Evolutionary conservation across 75 land plant species (phyloP), one percentile per base, ranked within the genome.

Genomic region (Ceratopteris richardii): DNA sequence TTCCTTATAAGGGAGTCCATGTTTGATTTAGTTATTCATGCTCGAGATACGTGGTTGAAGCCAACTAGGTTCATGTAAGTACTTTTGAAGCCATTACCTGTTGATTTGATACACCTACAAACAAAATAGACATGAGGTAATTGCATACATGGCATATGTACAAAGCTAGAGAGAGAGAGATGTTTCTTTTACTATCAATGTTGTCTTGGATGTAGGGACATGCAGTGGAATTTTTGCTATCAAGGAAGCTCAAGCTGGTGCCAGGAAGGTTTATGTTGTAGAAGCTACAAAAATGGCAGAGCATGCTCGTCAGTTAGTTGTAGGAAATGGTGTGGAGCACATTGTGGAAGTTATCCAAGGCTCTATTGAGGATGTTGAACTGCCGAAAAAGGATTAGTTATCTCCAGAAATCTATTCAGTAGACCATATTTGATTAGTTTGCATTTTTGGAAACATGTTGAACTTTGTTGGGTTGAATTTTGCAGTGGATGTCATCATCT

Each of bases 261-360:
- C 98, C 16, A 77, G 78, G 56, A 93, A 85, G 62, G 98, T 94
- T 0, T 94, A 90, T 64, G 98, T 96, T 21, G 97, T 94, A 25
- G 98, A 94, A 75, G 98, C 98, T 25, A 94, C 98, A n/a, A 84
- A 83, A 75, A 90, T n/a, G n/a, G n/a, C n/a, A n/a, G n/a, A n/a
- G n/a, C n/a, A n/a, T n/a, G n/a, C n/a, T n/a, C n/a, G n/a, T n/a
- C n/a, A n/a, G n/a, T n/a, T n/a, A n/a, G n/a, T n/a, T n/a, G n/a
- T n/a, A n/a, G n/a, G n/a, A n/a, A n/a, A n/a, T n/a, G n/a, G n/a
- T n/a, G n/a, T n/a, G n/a, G n/a, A n/a, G n/a, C n/a, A n/a, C n/a
- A n/a, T 94, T 56, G 88, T 94, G 33, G 98, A 94, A 65, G 91
- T 94, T n/a, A 90, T 94, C 55, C 83, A 83, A 62, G 91, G 92